These are phyloP conservation scores for Cutaneotrichosporon sp. DNA, from an alignment of 1,284 basidiomycete species.

Conservation along the genomic window DNA sequence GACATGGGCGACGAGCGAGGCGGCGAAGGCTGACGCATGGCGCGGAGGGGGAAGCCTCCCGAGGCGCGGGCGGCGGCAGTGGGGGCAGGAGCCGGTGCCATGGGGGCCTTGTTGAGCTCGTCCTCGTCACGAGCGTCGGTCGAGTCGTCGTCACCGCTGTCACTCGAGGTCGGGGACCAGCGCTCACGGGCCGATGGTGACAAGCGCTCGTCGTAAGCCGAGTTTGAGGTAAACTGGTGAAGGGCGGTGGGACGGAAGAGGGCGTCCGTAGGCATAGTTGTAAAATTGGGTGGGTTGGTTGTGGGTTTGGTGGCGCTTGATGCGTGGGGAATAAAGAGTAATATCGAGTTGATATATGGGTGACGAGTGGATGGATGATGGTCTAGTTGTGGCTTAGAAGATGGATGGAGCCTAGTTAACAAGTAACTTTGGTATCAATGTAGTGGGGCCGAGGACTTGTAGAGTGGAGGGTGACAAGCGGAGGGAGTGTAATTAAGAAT, in stretches of 20 bases:
- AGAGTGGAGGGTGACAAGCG: not conserved
- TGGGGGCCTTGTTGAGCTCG: slow-evolving; percentile 10
- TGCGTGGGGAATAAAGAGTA: slow-evolving; percentile 7
- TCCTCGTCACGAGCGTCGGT: slow-evolving; percentile 14
- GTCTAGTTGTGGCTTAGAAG: not conserved
- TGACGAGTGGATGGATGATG: not conserved
- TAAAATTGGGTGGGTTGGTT: not conserved
- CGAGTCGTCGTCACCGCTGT: slow-evolving; percentile 19
- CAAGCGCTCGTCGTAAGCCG: slow-evolving; percentile 3
- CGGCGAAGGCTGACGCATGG: slow-evolving; percentile 11
- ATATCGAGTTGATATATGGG: not conserved
- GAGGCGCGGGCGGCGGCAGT: slow-evolving; percentile 4
- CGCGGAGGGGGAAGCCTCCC: not conserved
- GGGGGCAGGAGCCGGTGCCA: not conserved
- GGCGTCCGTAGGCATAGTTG: slow-evolving; percentile 22
- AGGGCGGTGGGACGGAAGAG: slow-evolving; percentile 16
- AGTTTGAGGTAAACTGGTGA: slow-evolving; percentile 8
- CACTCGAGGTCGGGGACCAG: slow-evolving; percentile 8
- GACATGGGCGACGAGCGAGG: slow-evolving; percentile 20
- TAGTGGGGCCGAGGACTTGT: slow-evolving; percentile 13
- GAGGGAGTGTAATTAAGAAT: slow-evolving; percentile 4
- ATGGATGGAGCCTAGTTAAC: no score
- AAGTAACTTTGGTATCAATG: not conserved
- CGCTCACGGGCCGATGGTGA: not conserved
- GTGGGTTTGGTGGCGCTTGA: not conserved